phyloP scores from a whole-genome alignment of 1,284 basidiomycete genomes.

The Naganishia liquefaciens region DNA sequence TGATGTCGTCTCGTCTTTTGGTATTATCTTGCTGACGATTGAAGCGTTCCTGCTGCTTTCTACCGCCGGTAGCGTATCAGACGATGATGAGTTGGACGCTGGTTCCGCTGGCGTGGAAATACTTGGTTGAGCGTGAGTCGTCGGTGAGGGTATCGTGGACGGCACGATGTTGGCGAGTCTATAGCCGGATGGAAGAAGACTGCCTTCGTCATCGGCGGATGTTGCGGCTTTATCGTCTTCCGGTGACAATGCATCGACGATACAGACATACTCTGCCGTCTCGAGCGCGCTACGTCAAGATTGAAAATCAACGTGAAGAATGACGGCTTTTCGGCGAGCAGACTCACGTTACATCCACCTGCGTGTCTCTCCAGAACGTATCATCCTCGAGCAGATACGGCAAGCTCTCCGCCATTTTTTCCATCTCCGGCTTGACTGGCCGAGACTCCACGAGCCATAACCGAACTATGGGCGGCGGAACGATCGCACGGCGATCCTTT shows the following conservation, averaged over 20 bases:
- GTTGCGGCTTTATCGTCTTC: neutral
- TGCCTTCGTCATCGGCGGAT: neutral
- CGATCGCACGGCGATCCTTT: slow-evolving; percentile 21
- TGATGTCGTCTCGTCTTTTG: too few relatives aligned
- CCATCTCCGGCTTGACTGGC: neutral
- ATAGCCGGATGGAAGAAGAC: slow-evolving; percentile 1
- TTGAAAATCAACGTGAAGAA: neutral
- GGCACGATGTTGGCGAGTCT: neutral
- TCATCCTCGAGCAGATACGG: slow-evolving; percentile 11
- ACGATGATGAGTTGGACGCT: neutral
- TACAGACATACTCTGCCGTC: slow-evolving; percentile 9
- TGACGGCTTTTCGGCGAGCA: neutral
- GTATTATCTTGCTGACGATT: neutral
- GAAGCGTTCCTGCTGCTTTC: neutral
- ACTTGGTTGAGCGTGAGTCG: neutral
- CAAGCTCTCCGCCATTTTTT: neutral
- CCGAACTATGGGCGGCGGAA: slow-evolving; percentile 9
- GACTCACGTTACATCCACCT: slow-evolving; percentile 16
- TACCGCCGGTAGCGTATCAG: neutral
- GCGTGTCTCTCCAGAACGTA: slow-evolving; percentile 4
- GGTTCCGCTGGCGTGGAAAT: neutral
- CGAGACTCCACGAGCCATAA: slow-evolving; percentile 17
- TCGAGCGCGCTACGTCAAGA: slow-evolving; percentile 2
- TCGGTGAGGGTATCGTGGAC: neutral
- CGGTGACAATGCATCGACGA: slow-evolving; percentile 1